These are phyloP conservation scores for Nannochloropsis oceanica DNA, from an alignment of 108 stramenopile species.

Conservation along the genomic window DNA sequence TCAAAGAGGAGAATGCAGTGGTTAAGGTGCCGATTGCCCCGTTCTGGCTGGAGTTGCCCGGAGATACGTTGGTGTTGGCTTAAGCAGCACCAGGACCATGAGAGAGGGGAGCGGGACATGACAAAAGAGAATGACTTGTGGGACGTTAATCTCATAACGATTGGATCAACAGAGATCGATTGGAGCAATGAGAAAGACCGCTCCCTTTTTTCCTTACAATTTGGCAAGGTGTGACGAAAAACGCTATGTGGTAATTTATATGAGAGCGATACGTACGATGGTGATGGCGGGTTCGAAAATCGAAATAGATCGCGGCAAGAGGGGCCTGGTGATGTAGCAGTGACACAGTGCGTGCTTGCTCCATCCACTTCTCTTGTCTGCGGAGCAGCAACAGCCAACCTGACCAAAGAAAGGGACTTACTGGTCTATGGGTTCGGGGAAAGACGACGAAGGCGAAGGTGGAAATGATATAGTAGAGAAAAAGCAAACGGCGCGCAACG, in stretches of 20 bases:
- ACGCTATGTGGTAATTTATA: no score
- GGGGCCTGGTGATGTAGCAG: neutral
- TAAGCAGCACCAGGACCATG: neutral
- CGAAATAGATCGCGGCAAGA: neutral
- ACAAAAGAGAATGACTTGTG: no score
- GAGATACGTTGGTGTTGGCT: neutral
- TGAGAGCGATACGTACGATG: neutral
- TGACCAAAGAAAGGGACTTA: neutral
- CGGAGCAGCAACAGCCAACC: neutral
- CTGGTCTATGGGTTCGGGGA: no score
- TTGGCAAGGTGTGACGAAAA: no score
- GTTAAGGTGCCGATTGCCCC: neutral
- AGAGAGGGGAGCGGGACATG: no score
- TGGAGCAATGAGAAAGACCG: no score
- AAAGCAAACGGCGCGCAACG: no score
- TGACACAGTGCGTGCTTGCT: neutral
- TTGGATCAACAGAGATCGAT: no score
- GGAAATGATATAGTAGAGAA: no score
- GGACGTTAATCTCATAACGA: no score
- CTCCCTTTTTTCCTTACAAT: no score
- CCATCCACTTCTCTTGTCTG: neutral
- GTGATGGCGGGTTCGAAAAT: neutral
- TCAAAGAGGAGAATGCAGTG: neutral
- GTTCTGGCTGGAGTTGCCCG: neutral
- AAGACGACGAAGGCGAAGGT: no score